Base-by-base conservation (phyloP, 164 flowering plant genomes). In the Piper longum region DNA sequence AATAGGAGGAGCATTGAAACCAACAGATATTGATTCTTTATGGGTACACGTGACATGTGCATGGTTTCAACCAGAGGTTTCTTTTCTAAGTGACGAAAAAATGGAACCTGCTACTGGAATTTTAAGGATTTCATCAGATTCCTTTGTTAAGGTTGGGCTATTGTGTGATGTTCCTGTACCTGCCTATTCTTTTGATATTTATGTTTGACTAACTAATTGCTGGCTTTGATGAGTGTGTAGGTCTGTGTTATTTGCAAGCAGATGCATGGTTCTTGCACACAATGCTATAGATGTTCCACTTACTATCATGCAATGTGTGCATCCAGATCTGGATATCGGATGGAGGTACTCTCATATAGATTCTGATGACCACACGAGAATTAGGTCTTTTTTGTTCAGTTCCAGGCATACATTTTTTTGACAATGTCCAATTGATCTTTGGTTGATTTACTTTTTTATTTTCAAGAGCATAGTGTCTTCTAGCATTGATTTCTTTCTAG, bases 41-140 rank as follows among this genome's bases (percentile, higher is more conserved):
- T 95, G 99, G 99, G 95, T 91, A 67, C 99, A 95, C 75, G 93
- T 95, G 57, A 89, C 96, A 40, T 95, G 99, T 78, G 99, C 99
- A 51, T 95, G 99, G 99, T 95, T 89, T 69, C 87, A 79, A 67
- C 96, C 97, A 56, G 96, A 91, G 82, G 92, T 95, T 66, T 76
- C 87, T 63, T 95, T 95, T 66, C 72, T 78, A 69, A 85, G 87
- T 77, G 88, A 81, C 73, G 91, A 87, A 67, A 89, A 74, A 71
- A 91, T 95, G 99, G 99, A 95, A 79, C 98, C 99, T 72, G 99
- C 99, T 62, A 76, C 79, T 72, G 99, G 99, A 41, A 80, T 95
- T 56, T 77, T 91, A 70, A 82, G 83, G 61, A 87, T 91, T 71
- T 93, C 97, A 14, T 79, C 86, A 61, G 77, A 72, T 75, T 65